A percentile compares a stretch with the other conserved stretches of the same genome.
Conservation (phyloP, 345 rosid species). For the Eucalyptus camaldulensis region DNA sequence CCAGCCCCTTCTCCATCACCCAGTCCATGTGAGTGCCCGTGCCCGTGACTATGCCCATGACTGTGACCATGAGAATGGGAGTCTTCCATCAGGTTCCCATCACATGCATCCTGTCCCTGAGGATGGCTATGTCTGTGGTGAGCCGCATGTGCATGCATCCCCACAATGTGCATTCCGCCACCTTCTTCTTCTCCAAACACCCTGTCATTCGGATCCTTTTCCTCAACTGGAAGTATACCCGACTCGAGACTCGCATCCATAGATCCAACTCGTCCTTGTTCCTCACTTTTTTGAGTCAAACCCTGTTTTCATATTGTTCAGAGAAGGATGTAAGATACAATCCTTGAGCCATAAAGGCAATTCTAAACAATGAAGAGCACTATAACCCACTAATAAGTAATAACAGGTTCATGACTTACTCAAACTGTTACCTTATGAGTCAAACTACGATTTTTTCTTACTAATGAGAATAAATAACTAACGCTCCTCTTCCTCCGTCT, state of each 20-base stretch:
- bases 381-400: background rate
- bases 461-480: background rate
- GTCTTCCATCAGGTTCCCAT: slow-evolving; percentile 11
- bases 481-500: background rate
- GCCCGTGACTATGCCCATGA: background rate
- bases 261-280: slow-evolving; percentile 24
- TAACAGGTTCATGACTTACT: background rate
- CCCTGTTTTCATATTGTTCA: slow-evolving; percentile 1
- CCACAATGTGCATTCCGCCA: slow-evolving; percentile 83
- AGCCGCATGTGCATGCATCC: slow-evolving; percentile 82
- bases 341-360: background rate
- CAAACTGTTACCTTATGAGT: background rate
- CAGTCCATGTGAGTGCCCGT: slow-evolving; percentile 1
- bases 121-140: slow-evolving; percentile 76
- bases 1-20: slow-evolving; percentile 35
- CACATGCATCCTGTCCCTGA: slow-evolving; percentile 42
- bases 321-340: background rate
- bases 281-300: slow-evolving; percentile 21
- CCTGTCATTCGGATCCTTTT: slow-evolving; percentile 15
- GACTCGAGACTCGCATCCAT: slow-evolving; percentile 20
- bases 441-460: background rate
- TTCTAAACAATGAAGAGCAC: background rate
- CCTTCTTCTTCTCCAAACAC: slow-evolving; percentile 84
- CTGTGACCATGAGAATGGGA: slow-evolving; percentile 7
- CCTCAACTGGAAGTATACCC: slow-evolving; percentile 23